Base-by-base conservation (phyloP, 306 rosid genomes). In the Lathyrus tuberosus region DNA sequence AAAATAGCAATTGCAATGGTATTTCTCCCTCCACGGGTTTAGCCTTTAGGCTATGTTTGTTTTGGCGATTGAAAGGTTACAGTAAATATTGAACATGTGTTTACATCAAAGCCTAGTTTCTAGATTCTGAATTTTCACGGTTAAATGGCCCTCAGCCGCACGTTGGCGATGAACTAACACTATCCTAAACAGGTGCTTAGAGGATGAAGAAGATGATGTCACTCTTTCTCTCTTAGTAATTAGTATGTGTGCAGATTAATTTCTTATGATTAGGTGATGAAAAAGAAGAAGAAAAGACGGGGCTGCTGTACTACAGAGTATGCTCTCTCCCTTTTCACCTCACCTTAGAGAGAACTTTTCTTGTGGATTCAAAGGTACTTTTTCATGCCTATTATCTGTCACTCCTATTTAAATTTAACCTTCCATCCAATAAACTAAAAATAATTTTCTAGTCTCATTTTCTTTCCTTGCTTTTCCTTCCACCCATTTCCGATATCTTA, bases 381-480 rank as follows among this genome's bases (percentile, higher is more conserved):
- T 73, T 54, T 66, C 73, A 74, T 44, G 65, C 30, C 67, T 54
- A 43, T 16, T 73, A 47, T 48, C 40, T 12, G 63, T 37, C 40
- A 15, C n/a, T 52, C 47, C 60, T 31, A 31, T 43, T 54, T 20
- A n/a, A n/a, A n/a, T n/a, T 31, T 8, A 65, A 65, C 49, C 58
- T 16, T 40, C 26, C 66, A 65, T 10, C 35, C 28, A 54, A 65
- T 51, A 44, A 38, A 13, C 31, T 24, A 54, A 20, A 51, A 69
- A 38, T 48, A 47, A 72, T 62, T 40, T 61, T 62, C 14, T 61
- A 24, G 22, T 54, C 53, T 49, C 40, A 52, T 63, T 51, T 47
- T 51, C 16, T 54, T 65, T 11, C 31, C 48, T 56, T 65, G 41
- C 20, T n/a, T 16, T 64, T 53, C 48, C 10, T 71, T 40, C 64